phyloP scores from a whole-genome alignment of 1,284 basidiomycete species.

The Omphalotus olearius region DNA sequence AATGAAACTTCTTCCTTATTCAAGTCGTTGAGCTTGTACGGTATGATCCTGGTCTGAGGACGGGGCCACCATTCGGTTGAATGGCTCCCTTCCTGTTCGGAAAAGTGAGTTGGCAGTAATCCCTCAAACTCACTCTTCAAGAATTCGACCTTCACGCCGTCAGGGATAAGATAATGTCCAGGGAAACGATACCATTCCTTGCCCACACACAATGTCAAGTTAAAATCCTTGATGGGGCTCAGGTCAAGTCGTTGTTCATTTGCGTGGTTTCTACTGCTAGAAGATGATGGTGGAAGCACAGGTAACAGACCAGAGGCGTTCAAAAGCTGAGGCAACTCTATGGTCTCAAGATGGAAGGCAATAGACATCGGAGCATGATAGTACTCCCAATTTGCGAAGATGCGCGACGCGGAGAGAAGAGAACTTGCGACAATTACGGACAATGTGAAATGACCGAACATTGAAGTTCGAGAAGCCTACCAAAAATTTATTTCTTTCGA shows the following conservation, averaged over 20 bases:
- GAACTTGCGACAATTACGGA: constrained; percentile 62
- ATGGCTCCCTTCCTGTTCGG: constrained; percentile 21
- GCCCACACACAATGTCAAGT: constrained; percentile 82
- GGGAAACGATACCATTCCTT: constrained; percentile 98
- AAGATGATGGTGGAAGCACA: constrained; percentile 21
- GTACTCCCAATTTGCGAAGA: constrained; percentile 80
- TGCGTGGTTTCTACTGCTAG: constrained; percentile 33
- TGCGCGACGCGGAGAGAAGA: constrained; percentile 74
- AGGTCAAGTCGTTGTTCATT: constrained; percentile 67
- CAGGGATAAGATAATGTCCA: constrained; percentile 84
- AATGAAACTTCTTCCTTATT: constrained; percentile 79
- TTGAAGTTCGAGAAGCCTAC: constrained; percentile 70
- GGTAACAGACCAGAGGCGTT: constrained; percentile 65
- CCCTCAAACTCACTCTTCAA: constrained; percentile 89
- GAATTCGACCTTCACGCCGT: constrained; percentile 79
- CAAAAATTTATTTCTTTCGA: constrained; percentile 12
- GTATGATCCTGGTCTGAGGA: constrained; percentile 62
- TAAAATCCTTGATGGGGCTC: constrained; percentile 64
- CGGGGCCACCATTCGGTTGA: constrained; percentile 49
- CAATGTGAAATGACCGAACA: constrained; percentile 79
- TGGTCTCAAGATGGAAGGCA: constrained; percentile 67
- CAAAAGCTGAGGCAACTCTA: constrained; percentile 80
- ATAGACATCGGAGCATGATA: constrained; percentile 89
- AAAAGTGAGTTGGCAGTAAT: constrained; percentile 84
- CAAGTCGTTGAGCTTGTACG: constrained; percentile 79